These are phyloP conservation scores for Periconia sp. DNA, from an alignment of 2,329 filamentous ascomycete genomes.

Conservation along the genomic window DNA sequence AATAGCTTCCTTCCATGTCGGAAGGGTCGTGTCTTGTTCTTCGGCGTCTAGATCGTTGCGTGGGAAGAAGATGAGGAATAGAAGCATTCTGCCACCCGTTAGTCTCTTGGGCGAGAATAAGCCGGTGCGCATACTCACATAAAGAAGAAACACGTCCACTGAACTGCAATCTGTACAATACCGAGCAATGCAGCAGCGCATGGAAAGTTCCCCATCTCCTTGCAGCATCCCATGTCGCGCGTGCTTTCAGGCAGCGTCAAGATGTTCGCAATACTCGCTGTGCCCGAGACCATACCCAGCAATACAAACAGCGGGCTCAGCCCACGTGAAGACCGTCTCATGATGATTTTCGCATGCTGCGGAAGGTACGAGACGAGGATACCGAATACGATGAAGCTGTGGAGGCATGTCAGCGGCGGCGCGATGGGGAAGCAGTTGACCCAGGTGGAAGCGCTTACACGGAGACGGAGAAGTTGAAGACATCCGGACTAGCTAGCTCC, in stretches of 20 bases:
- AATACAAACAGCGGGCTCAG: slow-evolving; percentile 96
- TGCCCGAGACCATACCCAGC: slow-evolving; percentile 89
- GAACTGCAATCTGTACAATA: slow-evolving; percentile 86
- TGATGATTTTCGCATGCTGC: slow-evolving; percentile 91
- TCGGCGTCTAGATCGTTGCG: slow-evolving; percentile 40
- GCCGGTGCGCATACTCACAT: slow-evolving; percentile 68
- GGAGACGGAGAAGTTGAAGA: slow-evolving; percentile 60
- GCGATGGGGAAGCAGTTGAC: slow-evolving; percentile 7
- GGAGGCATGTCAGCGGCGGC: slow-evolving; percentile 16
- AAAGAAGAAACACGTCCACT: slow-evolving; percentile 89
- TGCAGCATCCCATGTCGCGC: slow-evolving; percentile 85
- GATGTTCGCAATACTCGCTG: slow-evolving; percentile 90
- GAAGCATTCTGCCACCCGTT: slow-evolving; percentile 68
- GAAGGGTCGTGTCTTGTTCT: slow-evolving; percentile 41
- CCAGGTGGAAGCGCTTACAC: slow-evolving; percentile 52
- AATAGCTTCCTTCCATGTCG: slow-evolving; percentile 78
- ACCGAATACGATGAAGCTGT: slow-evolving; percentile 77
- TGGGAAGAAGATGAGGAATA: slow-evolving; percentile 92
- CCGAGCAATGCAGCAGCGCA: slow-evolving; percentile 87
- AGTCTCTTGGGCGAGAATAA: slow-evolving; percentile 6
- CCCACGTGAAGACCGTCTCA: slow-evolving; percentile 84
- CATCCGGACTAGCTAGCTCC: slow-evolving; percentile 58
- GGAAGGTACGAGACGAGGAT: slow-evolving; percentile 93
- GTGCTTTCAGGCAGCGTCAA: slow-evolving; percentile 83
- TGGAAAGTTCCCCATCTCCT: slow-evolving; percentile 77